These are phyloP conservation scores for Pyricularia pennisetigena DNA, from an alignment of 2,329 filamentous ascomycete genomes.

Conservation along the genomic window DNA sequence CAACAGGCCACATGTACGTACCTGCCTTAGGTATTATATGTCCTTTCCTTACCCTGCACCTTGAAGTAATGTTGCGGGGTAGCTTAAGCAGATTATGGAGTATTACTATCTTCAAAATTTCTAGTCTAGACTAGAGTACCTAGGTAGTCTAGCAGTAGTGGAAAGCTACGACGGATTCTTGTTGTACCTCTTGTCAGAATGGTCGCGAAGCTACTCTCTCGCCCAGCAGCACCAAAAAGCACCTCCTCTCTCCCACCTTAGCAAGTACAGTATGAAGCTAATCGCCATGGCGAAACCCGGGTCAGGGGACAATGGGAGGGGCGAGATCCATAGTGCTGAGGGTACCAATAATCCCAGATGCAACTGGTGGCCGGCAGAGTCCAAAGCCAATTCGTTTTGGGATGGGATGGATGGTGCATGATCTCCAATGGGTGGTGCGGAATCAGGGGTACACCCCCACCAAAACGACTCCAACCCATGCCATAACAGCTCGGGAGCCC, in stretches of 20 bases:
- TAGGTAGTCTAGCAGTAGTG: too few relatives aligned
- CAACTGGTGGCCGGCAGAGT: neutral
- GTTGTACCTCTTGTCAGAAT: neutral
- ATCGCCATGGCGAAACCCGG: neutral
- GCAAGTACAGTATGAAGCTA: neutral
- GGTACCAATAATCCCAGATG: neutral
- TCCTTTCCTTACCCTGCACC: neutral
- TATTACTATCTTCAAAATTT: too few relatives aligned
- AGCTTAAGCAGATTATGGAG: neutral
- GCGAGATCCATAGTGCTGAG: neutral
- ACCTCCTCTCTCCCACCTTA: neutral
- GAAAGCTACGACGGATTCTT: too few relatives aligned
- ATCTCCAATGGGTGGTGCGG: slow-evolving; percentile 1
- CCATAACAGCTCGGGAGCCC: neutral
- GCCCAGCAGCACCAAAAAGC: neutral
- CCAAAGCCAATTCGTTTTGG: neutral
- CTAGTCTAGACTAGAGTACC: too few relatives aligned
- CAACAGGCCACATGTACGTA: too few relatives aligned
- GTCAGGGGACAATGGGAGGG: neutral
- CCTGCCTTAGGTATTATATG: too few relatives aligned
- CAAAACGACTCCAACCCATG: neutral
- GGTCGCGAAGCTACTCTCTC: neutral
- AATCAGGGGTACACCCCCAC: neutral
- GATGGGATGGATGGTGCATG: neutral
- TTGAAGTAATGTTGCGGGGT: neutral